Evolutionary conservation across 257 asterid species (phyloP), one percentile per base, ranked within the genome.

Genomic region (Solanum clarkiae): DNA sequence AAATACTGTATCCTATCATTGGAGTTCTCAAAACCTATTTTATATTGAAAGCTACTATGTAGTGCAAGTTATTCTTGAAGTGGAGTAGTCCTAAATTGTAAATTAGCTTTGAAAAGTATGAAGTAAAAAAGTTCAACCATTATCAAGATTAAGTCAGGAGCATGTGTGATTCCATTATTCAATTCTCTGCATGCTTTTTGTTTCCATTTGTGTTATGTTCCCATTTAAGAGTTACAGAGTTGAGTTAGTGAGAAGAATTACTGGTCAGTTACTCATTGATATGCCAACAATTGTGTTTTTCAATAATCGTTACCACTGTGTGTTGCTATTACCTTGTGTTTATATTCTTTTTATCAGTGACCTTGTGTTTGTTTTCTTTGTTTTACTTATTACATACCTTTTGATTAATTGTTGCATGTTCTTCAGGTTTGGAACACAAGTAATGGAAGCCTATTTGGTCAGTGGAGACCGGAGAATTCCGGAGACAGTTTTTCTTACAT

Each of bases 381-480:
- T 20, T 8, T 40, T 72, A 47, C 71, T 36, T 84, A 26, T 72
- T 29, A 45, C 69, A 15, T 26, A 18, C 49, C 51, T 16, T 16
- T 22, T 42, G 53, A 71, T 24, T 22, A 71, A 84, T 10, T 29
- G 13, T 42, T 44, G 85, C 74, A n/a, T 71, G 5, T 63, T 59
- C 51, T 74, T 84, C 86, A 89, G 91, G 88, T 83, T 15, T 89
- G 91, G 91, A 85, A 60, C 88, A 89, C 89, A 24, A 51, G 65
- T 83, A 47, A 69, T 54, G 89, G 91, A 56, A 87, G 62, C 47
- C 86, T 81, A 81, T 79, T 89, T 29, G 86, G 83, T 10, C 88
- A 87, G 36, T 89, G 89, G 89, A 87, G 29, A 63, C 85, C 26
- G 22, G 87, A 86, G 56, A 44, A 40, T 80, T 54, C 84, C 17